Evolutionary conservation across 2,329 filamentous ascomycete species (phyloP).

Genomic region (Penicillium paneum): DNA sequence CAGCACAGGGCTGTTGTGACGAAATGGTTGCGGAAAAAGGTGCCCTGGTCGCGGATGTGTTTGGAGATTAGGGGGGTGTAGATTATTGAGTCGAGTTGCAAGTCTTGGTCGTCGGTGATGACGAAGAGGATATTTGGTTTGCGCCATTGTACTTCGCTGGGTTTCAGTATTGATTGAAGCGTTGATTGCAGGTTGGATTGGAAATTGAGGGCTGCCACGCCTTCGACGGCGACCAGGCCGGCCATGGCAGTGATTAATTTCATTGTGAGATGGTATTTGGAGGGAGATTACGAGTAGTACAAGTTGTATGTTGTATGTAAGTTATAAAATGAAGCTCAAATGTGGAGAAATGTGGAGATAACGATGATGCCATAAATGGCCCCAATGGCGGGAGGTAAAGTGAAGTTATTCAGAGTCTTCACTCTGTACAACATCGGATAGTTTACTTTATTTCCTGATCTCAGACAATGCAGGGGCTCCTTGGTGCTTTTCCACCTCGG

Average conservation of each 20-base stretch:
- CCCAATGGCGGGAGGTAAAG: too few species aligned
- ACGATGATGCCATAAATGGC: too few species aligned
- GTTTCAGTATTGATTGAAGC: conserved; percentile 11
- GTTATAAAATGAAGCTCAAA: too few species aligned
- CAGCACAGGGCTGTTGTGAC: conserved; percentile 67
- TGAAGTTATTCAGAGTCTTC: too few species aligned
- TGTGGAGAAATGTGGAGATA: too few species aligned
- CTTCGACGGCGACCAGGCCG: conserved; percentile 18
- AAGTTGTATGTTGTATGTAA: too few species aligned
- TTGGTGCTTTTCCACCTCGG: too few species aligned
- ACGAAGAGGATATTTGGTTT: conserved; percentile 63
- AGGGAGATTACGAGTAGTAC: neutral
- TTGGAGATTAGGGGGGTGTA: conserved; percentile 60
- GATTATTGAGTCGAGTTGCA: conserved; percentile 58
- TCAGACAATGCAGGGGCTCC: too few species aligned
- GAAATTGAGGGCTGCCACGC: conserved; percentile 3
- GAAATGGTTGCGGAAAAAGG: conserved; percentile 60
- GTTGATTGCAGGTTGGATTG: conserved; percentile 12
- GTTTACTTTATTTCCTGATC: too few species aligned
- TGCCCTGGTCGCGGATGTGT: conserved; percentile 57
- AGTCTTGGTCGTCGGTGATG: conserved; percentile 66
- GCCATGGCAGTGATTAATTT: conserved; percentile 13
- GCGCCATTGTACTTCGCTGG: conserved; percentile 2
- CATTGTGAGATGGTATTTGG: conserved; percentile 11
- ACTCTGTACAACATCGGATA: too few species aligned